Conservation (phyloP, 805 yeast species). For the Zygoascus flipseniorum region DNA sequence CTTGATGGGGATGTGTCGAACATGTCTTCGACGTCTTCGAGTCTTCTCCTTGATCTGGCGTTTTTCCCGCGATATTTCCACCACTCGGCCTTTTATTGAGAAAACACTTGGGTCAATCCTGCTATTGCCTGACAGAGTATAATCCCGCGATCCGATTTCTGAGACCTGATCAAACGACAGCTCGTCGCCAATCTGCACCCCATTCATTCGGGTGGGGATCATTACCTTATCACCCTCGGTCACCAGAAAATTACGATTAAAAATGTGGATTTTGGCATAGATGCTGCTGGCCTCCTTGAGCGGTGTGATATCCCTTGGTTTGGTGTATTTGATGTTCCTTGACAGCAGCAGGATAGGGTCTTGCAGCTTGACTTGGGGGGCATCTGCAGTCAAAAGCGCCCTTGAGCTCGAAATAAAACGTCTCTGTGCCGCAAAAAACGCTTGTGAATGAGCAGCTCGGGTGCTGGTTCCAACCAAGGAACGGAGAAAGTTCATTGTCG, state of each 20-base stretch:
- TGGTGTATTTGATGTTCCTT: slow-evolving; percentile 17
- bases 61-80: slow-evolving; percentile 66
- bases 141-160: slow-evolving; percentile 78
- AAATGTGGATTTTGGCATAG: slow-evolving; percentile 76
- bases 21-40: slow-evolving; percentile 72
- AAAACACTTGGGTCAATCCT: slow-evolving; percentile 44
- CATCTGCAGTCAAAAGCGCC: not conserved
- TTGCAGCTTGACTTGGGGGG: not conserved
- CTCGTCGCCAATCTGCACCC: slow-evolving; percentile 77
- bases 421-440: not conserved
- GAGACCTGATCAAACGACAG: slow-evolving; percentile 65
- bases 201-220: slow-evolving; percentile 69
- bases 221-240: slow-evolving; percentile 83
- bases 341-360: slow-evolving; percentile 6
- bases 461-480: not conserved
- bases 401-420: not conserved
- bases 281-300: slow-evolving; percentile 55
- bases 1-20: slow-evolving; percentile 55
- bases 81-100: slow-evolving; percentile 62
- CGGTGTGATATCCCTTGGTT: slow-evolving; percentile 42
- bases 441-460: not conserved
- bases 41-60: slow-evolving; percentile 57
- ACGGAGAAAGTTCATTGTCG: not conserved
- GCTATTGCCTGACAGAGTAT: slow-evolving; percentile 51
- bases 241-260: slow-evolving; percentile 77